These are phyloP conservation scores for Noccaea caerulescens DNA, from an alignment of 345 rosid genomes.

Conservation along the genomic window DNA sequence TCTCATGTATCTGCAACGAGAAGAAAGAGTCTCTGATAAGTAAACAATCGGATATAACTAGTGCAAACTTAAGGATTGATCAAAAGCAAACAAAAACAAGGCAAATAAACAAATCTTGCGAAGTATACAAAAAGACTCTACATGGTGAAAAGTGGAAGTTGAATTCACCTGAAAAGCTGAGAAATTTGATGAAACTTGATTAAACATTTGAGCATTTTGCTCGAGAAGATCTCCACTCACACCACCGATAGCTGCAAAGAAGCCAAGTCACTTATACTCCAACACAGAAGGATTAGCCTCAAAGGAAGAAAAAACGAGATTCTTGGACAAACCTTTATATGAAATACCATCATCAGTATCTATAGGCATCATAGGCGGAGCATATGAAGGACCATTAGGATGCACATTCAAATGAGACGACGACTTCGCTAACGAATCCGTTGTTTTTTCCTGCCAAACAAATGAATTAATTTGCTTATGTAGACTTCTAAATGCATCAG, in stretches of 20 bases:
- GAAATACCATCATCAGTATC: constrained; percentile 82
- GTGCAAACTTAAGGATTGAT: constrained; percentile 4
- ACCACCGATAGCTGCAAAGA: constrained; percentile 74
- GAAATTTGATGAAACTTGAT: constrained; percentile 73
- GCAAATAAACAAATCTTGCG: constrained; percentile 7
- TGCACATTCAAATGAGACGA: constrained; percentile 65
- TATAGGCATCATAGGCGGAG: constrained; percentile 61
- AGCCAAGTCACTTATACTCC: constrained; percentile 3
- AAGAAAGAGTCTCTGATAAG: constrained; percentile 15
- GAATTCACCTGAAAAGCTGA: constrained; percentile 66
- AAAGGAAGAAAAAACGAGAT: background rate
- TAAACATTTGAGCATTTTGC: constrained; percentile 74
- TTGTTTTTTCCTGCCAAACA: constrained; percentile 67
- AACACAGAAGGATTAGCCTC: constrained; percentile 7
- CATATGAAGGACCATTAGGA: constrained; percentile 68
- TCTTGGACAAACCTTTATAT: constrained; percentile 55
- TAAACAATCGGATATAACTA: background rate
- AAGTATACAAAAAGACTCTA: constrained; percentile 9
- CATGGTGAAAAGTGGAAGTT: constrained; percentile 27
- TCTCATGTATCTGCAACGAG: constrained; percentile 63
- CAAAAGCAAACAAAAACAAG: constrained; percentile 19
- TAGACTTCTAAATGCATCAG: constrained; percentile 14
- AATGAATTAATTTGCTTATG: background rate
- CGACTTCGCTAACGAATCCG: constrained; percentile 69
- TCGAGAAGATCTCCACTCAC: constrained; percentile 73